A percentile compares a stretch with the other conserved stretches of the same genome.
These are phyloP conservation scores for Limonium bicolor DNA, from an alignment of 148 eudicot species.

Conservation along the genomic window DNA sequence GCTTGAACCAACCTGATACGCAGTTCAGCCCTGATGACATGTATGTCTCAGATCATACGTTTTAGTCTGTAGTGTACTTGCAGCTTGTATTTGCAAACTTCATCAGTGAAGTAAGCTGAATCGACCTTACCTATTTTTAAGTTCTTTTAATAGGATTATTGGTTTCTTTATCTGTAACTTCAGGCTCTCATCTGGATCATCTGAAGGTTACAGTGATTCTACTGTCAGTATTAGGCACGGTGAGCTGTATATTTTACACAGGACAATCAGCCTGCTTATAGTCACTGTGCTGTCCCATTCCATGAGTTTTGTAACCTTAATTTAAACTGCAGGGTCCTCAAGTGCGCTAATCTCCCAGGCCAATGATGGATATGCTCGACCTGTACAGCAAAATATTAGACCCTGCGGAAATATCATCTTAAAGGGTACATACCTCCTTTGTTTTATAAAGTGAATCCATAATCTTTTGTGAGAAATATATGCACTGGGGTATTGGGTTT, in stretches of 20 bases:
- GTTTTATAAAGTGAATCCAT: not conserved
- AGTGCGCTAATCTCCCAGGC: slow-evolving; percentile 9
- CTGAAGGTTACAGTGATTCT: slow-evolving; percentile 3
- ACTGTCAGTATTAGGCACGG: not conserved
- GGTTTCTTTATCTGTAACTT: not conserved
- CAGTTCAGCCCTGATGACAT: slow-evolving; percentile 41
- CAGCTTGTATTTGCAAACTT: too few relatives aligned
- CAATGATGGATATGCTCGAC: too few relatives aligned
- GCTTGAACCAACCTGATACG: slow-evolving; percentile 63
- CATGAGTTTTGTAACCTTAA: not conserved
- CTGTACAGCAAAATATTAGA: slow-evolving; percentile 21
- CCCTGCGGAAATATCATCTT: slow-evolving; percentile 43
- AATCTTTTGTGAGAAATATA: not conserved
- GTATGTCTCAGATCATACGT: slow-evolving; percentile 14
- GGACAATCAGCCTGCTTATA: not conserved
- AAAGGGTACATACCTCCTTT: slow-evolving; percentile 34
- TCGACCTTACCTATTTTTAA: too few relatives aligned
- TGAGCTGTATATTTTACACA: not conserved
- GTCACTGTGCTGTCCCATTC: not conserved
- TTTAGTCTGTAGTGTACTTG: not conserved
- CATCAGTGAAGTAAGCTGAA: too few relatives aligned
- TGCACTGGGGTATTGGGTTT: not conserved
- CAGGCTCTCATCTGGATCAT: slow-evolving; percentile 6
- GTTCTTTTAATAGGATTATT: too few relatives aligned
- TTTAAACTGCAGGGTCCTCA: not conserved